Evolutionary conservation across 2,329 filamentous ascomycete species (phyloP), one percentile per base, ranked within the genome.

Genomic region (Hirsutella rhossiliensis): DNA sequence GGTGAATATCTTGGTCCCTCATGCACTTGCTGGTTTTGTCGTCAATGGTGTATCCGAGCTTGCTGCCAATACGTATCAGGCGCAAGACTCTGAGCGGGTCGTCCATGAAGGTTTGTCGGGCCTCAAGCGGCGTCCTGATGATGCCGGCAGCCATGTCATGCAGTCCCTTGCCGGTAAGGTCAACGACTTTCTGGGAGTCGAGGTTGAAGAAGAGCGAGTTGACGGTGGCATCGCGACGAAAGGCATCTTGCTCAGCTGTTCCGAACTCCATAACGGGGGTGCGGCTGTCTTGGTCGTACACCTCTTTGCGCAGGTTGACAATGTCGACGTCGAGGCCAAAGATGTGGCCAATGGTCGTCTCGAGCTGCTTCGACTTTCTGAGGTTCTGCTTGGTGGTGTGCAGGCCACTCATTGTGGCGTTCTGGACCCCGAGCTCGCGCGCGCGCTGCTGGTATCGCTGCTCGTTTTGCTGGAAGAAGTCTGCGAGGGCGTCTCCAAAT

Each of bases 121-220:
- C 89, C 43, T 88, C 83, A 37, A 97, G 65, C 1, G 90, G 90
- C 3, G 92, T 97, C 43, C 84, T 76, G 50, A 98, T 88, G 41
- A 89, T 67, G 48, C 77, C 76, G 2, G 70, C 67, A 30, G 72
- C 61, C 77, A 97, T 78, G 57, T 97, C 90, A 8, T 74, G 58
- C 31, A 94, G 67, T 0, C 92, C 90, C n/a, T n/a, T 36, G 8
- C 75, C 75, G 0, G 87, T 94, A 48, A 94, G 84, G 59, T 98
- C 92, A 61, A 97, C 90, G 31, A 97, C 75, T 46, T 73, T 55
- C 30, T 78, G 75, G 1, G 82, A 87, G 56, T 89, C 80, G 34
- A 98, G 68, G 54, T 97, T 97, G 69, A 92, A 97, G 65, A 97
- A 97, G 49, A 98, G 76, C 20, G 92, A 87, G 60, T 98, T 98